These are phyloP conservation scores for Ogataea pilisensis DNA, from an alignment of 805 yeast genomes.

Conservation along the genomic window DNA sequence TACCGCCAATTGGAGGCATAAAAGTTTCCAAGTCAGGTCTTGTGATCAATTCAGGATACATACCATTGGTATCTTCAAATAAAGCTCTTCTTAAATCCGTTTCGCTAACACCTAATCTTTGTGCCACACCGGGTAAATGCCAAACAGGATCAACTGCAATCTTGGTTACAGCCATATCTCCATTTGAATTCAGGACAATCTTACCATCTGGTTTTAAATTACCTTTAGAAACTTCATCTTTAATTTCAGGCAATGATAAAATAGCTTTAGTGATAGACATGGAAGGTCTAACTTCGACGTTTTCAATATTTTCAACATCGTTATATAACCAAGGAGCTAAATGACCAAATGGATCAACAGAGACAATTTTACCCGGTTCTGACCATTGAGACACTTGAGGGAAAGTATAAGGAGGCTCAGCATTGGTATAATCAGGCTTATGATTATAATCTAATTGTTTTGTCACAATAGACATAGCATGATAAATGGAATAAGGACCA, in stretches of 20 bases:
- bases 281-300: slow-evolving; percentile 58
- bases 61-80: slow-evolving; percentile 67
- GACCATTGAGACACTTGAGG: slow-evolving; percentile 56
- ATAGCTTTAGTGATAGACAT: slow-evolving; percentile 66
- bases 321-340: slow-evolving; percentile 56
- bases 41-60: slow-evolving; percentile 65
- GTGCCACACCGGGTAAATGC: slow-evolving; percentile 67
- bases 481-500: slow-evolving; percentile 61
- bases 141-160: slow-evolving; percentile 70
- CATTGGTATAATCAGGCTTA: slow-evolving; percentile 56
- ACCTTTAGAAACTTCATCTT: slow-evolving; percentile 51
- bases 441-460: slow-evolving; percentile 50
- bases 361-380: slow-evolving; percentile 51
- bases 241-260: slow-evolving; percentile 55
- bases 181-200: slow-evolving; percentile 52
- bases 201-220: slow-evolving; percentile 55
- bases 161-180: slow-evolving; percentile 60
- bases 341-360: slow-evolving; percentile 67
- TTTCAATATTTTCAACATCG: slow-evolving; percentile 39
- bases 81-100: slow-evolving; percentile 52
- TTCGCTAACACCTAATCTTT: slow-evolving; percentile 56
- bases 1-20: slow-evolving; percentile 67
- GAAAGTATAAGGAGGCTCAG: slow-evolving; percentile 57
- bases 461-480: slow-evolving; percentile 61
- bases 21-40: slow-evolving; percentile 65